phyloP scores from a whole-genome alignment of 495 filamentous ascomycete genomes.

The Neurospora intermedia region DNA sequence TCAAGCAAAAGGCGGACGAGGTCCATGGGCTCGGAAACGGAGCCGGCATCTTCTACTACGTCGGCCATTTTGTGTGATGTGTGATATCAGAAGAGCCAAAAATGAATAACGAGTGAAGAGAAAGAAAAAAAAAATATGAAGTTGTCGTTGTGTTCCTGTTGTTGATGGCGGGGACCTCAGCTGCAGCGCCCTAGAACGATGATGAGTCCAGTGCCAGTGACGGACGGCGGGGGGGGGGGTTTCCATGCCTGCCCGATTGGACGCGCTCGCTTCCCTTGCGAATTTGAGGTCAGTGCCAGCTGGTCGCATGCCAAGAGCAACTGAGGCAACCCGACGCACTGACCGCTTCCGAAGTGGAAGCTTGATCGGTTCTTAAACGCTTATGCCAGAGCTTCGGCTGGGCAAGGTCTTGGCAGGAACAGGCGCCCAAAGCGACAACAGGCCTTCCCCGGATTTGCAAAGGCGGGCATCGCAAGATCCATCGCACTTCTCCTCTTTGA shows the following conservation, averaged over 20 bases:
- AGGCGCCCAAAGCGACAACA: background rate
- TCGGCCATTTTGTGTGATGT: conserved; percentile 50
- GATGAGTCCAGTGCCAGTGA: background rate
- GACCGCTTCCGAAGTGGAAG: background rate
- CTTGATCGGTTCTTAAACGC: background rate
- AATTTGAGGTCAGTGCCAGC: background rate
- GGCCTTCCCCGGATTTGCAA: background rate
- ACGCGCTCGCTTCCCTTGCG: background rate
- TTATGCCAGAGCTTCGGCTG: background rate
- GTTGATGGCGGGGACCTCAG: background rate
- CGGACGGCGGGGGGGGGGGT: background rate
- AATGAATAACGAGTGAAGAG: background rate
- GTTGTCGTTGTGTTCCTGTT: background rate
- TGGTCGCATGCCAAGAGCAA: background rate
- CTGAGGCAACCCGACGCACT: background rate
- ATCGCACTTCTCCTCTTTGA: background rate
- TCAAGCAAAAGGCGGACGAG: conserved; percentile 88
- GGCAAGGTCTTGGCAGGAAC: background rate
- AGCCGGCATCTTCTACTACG: conserved; percentile 49
- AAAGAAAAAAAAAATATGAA: background rate
- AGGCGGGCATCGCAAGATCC: background rate
- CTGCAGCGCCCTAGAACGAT: background rate
- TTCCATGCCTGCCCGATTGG: background rate
- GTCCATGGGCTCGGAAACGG: conserved; percentile 83
- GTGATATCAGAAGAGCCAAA: background rate